phyloP scores from a whole-genome alignment of 1,284 basidiomycete genomes.

The Taiwanofungus camphoratus region DNA sequence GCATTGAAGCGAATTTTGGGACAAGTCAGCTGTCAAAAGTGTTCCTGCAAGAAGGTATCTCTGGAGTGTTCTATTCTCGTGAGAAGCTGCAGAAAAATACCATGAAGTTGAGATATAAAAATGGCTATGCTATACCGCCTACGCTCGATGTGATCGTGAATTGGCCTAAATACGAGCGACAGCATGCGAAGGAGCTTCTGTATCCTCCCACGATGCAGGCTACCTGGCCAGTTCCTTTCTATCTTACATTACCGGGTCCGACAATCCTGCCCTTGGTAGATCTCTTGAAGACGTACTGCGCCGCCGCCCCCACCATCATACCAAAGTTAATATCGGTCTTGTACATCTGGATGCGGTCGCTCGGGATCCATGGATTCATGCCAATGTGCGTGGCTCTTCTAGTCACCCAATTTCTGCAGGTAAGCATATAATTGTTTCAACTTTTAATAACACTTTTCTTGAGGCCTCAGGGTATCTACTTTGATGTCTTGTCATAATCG shows the following conservation, averaged over 20 bases:
- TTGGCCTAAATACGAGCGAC: background rate
- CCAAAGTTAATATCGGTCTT: slow-evolving; percentile 1
- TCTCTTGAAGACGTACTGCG: slow-evolving; percentile 6
- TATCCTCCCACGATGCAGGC: background rate
- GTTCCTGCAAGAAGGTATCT: background rate
- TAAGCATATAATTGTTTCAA: too few relatives aligned
- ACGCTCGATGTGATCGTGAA: background rate
- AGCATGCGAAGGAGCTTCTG: background rate
- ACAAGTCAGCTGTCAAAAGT: background rate
- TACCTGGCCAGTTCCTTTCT: background rate
- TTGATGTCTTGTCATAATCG: too few relatives aligned
- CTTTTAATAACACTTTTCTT: too few relatives aligned
- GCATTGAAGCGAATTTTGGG: background rate
- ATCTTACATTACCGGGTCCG: slow-evolving; percentile 7
- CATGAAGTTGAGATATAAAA: background rate
- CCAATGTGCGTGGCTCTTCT: slow-evolving; percentile 8
- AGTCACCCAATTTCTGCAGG: slow-evolving; percentile 8
- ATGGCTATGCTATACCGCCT: too few relatives aligned
- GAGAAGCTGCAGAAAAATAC: too few relatives aligned
- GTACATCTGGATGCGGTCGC: slow-evolving; percentile 7
- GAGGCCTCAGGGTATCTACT: too few relatives aligned
- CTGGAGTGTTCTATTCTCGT: background rate
- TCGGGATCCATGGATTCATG: slow-evolving; percentile 1
- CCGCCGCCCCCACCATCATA: background rate
- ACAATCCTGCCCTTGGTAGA: slow-evolving; percentile 2